Percentiles rank a stretch among this genome's conserved stretches.
phyloP scores from a whole-genome alignment of 495 filamentous ascomycete species.

The Penicillium angulare region DNA sequence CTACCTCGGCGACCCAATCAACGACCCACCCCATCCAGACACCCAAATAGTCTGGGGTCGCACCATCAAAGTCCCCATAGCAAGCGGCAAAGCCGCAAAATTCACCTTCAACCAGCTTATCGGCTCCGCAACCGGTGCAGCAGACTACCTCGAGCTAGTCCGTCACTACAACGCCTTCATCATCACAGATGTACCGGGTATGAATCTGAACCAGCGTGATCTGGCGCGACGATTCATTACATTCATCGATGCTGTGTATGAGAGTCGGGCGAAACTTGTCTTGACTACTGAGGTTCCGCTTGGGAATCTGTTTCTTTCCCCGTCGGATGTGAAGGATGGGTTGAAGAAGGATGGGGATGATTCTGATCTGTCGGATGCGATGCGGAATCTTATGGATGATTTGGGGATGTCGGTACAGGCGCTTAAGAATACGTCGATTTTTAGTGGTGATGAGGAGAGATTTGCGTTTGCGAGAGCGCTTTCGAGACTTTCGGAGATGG shows the following conservation, averaged over 20 bases:
- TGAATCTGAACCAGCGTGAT: slow-evolving; percentile 85
- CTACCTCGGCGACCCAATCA: slow-evolving; percentile 80
- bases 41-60: slow-evolving; percentile 92
- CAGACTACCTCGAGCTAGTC: slow-evolving; percentile 93
- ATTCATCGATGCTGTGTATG: slow-evolving; percentile 95
- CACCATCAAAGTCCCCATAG: slow-evolving; percentile 79
- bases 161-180: slow-evolving; percentile 89
- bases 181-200: slow-evolving; percentile 85
- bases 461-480: slow-evolving; percentile 94
- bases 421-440: slow-evolving; percentile 82
- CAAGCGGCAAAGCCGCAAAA: slow-evolving; percentile 82
- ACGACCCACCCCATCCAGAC: slow-evolving; percentile 71
- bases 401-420: slow-evolving; percentile 81
- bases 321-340: slow-evolving; percentile 61
- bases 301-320: slow-evolving; percentile 83
- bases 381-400: slow-evolving; percentile 93
- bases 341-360: slow-evolving; percentile 39
- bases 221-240: slow-evolving; percentile 92
- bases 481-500: slow-evolving; percentile 87
- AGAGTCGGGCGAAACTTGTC: slow-evolving; percentile 83
- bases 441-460: slow-evolving; percentile 92
- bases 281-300: slow-evolving; percentile 85
- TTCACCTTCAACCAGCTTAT: slow-evolving; percentile 92
- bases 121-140: slow-evolving; percentile 80
- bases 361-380: slow-evolving; percentile 70